Conservation (phyloP, 371 early-diverging fungal species). For the Fennellomyces sp. region DNA sequence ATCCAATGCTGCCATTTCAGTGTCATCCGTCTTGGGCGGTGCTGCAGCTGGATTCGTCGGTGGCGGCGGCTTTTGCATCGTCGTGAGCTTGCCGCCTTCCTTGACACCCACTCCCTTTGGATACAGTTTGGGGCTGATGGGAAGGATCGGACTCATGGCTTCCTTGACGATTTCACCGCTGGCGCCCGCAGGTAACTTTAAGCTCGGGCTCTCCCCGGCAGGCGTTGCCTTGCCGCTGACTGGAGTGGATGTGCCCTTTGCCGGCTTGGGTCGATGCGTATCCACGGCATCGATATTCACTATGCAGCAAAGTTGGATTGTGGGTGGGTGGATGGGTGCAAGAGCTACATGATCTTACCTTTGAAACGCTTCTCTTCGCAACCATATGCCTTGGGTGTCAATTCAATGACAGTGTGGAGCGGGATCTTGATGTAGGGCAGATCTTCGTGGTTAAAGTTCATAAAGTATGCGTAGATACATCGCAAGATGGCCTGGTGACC, state of each 20-base stretch:
- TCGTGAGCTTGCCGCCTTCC: neutral
- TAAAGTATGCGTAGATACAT: constrained; percentile 93
- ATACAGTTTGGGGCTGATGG: constrained; percentile 44
- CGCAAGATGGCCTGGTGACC: constrained; percentile 95
- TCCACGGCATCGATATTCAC: constrained; percentile 89
- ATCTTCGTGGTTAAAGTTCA: constrained; percentile 88
- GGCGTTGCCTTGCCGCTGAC: neutral
- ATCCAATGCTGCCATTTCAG: constrained; percentile 24
- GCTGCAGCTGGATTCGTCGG: constrained; percentile 1
- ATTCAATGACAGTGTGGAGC: constrained; percentile 92
- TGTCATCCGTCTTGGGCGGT: neutral
- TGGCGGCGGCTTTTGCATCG: neutral
- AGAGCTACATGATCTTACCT: constrained; percentile 20
- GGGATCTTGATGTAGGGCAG: constrained; percentile 97
- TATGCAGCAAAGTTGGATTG: no score
- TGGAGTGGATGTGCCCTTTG: constrained; percentile 11
- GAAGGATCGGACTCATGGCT: constrained; percentile 50
- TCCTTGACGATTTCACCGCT: constrained; percentile 55
- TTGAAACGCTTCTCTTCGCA: constrained; percentile 89
- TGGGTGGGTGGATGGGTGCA: no score
- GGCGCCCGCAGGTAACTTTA: constrained; percentile 38
- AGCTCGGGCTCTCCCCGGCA: constrained; percentile 1
- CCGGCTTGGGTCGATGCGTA: constrained; percentile 75
- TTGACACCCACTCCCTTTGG: constrained; percentile 20
- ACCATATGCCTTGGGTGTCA: constrained; percentile 94